Percentiles rank a stretch among this genome's conserved stretches.
Evolutionary conservation across 805 yeast genomes (phyloP).

Genomic region (Teunomyces tritomae): DNA sequence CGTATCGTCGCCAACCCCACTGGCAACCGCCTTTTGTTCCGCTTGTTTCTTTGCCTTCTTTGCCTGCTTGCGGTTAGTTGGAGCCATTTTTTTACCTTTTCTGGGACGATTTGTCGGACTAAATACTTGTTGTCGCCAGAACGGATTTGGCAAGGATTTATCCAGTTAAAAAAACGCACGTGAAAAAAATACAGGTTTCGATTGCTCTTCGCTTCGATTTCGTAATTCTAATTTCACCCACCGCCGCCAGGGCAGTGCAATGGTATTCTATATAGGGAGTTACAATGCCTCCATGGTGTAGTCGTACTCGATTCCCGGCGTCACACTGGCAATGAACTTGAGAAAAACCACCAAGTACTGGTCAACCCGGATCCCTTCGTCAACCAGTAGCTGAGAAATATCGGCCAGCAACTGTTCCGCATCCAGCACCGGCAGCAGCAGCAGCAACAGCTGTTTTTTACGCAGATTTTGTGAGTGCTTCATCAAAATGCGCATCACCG

Average conservation of each 20-base stretch:
- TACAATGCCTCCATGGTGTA: conserved; percentile 95
- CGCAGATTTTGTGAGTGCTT: conserved; percentile 49
- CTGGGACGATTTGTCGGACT: background rate
- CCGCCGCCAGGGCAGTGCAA: background rate
- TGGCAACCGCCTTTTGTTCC: background rate
- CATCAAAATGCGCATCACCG: conserved; percentile 88
- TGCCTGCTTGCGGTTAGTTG: background rate
- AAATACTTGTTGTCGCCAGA: background rate
- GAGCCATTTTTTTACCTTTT: background rate
- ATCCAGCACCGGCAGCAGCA: conserved; percentile 11
- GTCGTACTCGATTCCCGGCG: conserved; percentile 97
- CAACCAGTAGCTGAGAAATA: conserved; percentile 27
- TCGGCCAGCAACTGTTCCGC: conserved; percentile 4
- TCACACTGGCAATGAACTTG: conserved; percentile 93
- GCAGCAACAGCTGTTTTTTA: conserved; percentile 20
- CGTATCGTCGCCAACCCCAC: background rate
- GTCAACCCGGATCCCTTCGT: conserved; percentile 67
- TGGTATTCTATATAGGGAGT: background rate
- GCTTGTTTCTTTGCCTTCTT: background rate
- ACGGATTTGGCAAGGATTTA: background rate
- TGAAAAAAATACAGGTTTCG: background rate
- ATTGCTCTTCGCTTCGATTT: background rate
- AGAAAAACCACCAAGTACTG: conserved; percentile 86
- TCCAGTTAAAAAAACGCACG: background rate
- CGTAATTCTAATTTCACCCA: background rate